Percentiles rank a stretch among this genome's conserved stretches.
These are phyloP conservation scores for Echites panduratus DNA, from an alignment of 257 asterid species.

Conservation along the genomic window DNA sequence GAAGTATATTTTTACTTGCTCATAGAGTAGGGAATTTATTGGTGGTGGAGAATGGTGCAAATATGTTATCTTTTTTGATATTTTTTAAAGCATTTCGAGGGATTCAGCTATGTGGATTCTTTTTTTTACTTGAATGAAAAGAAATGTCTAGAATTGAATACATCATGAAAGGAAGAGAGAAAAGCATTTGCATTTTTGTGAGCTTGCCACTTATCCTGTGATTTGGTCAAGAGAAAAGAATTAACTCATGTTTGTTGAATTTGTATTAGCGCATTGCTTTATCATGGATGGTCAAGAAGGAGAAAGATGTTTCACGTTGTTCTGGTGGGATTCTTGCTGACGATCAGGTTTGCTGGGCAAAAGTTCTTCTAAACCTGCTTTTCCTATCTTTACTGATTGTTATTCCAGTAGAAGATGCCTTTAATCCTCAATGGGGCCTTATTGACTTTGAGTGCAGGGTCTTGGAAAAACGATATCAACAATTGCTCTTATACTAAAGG, in stretches of 20 bases:
- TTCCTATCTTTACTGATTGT: slow-evolving; percentile 7
- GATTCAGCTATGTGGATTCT: background rate
- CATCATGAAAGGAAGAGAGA: background rate
- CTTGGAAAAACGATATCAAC: slow-evolving; percentile 96
- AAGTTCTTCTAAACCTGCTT: background rate
- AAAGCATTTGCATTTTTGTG: background rate
- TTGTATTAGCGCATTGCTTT: slow-evolving; percentile 80
- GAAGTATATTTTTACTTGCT: background rate
- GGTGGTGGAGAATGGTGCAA: background rate
- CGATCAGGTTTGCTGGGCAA: slow-evolving; percentile 64
- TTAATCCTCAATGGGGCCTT: slow-evolving; percentile 12
- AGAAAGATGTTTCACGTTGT: slow-evolving; percentile 72
- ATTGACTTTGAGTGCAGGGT: slow-evolving; percentile 52
- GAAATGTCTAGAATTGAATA: background rate
- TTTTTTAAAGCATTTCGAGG: background rate
- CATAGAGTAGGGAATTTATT: background rate
- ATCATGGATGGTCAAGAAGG: slow-evolving; percentile 96
- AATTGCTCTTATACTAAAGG: slow-evolving; percentile 87
- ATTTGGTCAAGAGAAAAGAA: slow-evolving; percentile 1
- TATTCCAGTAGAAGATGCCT: background rate
- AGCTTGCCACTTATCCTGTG: background rate
- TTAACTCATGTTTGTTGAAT: slow-evolving; percentile 20
- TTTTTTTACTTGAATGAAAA: background rate
- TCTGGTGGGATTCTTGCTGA: slow-evolving; percentile 99
- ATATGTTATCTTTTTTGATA: background rate